These are phyloP conservation scores for Kwoniella botswanensis DNA, from an alignment of 768 basidiomycete species.

Conservation along the genomic window DNA sequence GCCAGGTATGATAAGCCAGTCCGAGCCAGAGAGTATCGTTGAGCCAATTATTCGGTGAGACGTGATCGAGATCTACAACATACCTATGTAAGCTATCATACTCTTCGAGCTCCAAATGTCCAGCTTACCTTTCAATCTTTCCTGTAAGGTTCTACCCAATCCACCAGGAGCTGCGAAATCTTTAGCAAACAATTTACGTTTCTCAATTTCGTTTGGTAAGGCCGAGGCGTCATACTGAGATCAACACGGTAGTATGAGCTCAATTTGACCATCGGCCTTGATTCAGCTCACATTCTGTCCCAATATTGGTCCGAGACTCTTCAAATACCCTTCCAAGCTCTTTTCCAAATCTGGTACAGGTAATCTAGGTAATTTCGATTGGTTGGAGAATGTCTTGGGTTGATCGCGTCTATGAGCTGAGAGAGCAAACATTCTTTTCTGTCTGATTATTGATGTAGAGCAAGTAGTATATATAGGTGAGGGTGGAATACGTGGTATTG, in stretches of 20 bases:
- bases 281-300: constrained; percentile 70
- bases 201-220: constrained; percentile 64
- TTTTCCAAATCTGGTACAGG: constrained; percentile 79
- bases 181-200: constrained; percentile 67
- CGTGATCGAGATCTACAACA: constrained; percentile 71
- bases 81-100: background rate
- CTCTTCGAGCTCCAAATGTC: too few species aligned
- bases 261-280: too few species aligned
- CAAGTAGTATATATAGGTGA: background rate
- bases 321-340: constrained; percentile 77
- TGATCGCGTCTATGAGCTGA: constrained; percentile 38
- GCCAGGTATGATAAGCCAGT: constrained; percentile 85
- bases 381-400: constrained; percentile 55
- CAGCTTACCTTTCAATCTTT: constrained; percentile 72
- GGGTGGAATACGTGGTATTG: background rate
- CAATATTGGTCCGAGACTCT: constrained; percentile 77
- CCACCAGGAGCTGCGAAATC: constrained; percentile 69
- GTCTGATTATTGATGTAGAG: background rate
- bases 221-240: constrained; percentile 62
- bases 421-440: constrained; percentile 54
- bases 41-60: constrained; percentile 89
- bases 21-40: constrained; percentile 91
- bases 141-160: constrained; percentile 71
- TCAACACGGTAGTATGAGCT: background rate
- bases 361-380: constrained; percentile 67